Conservation (phyloP, 1,139 yeast genomes). For the Diutina siamensis region DNA sequence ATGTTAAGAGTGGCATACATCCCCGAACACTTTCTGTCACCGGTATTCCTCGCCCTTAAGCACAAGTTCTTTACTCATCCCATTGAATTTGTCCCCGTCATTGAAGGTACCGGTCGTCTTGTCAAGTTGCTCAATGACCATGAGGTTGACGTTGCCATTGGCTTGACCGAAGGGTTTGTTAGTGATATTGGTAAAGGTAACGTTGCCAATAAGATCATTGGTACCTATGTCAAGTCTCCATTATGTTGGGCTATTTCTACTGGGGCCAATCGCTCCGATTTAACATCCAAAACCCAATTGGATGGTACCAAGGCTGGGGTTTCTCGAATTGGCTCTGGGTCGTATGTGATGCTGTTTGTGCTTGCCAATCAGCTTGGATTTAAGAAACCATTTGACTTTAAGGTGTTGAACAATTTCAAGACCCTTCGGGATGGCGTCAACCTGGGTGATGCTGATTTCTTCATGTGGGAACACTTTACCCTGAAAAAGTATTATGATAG, state of each 20-base stretch:
- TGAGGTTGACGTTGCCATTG: slow-evolving; percentile 70
- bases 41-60: slow-evolving; percentile 58
- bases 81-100: slow-evolving; percentile 60
- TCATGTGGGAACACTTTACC: slow-evolving; percentile 95
- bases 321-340: slow-evolving; percentile 85
- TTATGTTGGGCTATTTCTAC: slow-evolving; percentile 86
- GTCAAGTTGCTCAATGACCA: slow-evolving; percentile 57
- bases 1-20: slow-evolving; percentile 60
- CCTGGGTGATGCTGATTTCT: slow-evolving; percentile 53
- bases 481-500: slow-evolving; percentile 74
- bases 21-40: slow-evolving; percentile 89
- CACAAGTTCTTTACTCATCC: slow-evolving; percentile 43
- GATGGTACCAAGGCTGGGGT: slow-evolving; percentile 61
- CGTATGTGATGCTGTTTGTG: slow-evolving; percentile 84
- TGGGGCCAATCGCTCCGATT: slow-evolving; percentile 47
- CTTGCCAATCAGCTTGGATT: slow-evolving; percentile 51
- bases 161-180: slow-evolving; percentile 84
- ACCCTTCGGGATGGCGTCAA: slow-evolving; percentile 76
- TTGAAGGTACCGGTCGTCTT: slow-evolving; percentile 83
- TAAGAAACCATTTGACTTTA: slow-evolving; percentile 40
- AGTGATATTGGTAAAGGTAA: slow-evolving; percentile 71
- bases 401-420: slow-evolving; percentile 54
- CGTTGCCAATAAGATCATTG: slow-evolving; percentile 50
- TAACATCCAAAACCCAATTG: slow-evolving; percentile 40
- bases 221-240: slow-evolving; percentile 79